These are phyloP conservation scores for Boletellus dicymbophilus DNA, from an alignment of 1,284 basidiomycete species.

Conservation along the genomic window DNA sequence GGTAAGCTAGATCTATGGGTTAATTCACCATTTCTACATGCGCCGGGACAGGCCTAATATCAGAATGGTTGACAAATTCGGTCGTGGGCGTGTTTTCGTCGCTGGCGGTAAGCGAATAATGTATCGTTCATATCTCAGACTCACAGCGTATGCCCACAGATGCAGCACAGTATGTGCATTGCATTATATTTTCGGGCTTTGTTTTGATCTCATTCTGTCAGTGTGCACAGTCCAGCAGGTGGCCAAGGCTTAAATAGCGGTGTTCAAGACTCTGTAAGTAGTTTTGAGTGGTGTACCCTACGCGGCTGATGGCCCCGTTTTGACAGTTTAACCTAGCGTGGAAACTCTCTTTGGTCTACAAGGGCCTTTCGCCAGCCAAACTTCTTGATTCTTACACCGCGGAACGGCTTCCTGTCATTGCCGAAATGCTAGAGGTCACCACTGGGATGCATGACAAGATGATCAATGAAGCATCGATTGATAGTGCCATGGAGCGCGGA, in stretches of 20 bases:
- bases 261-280: conserved; percentile 41
- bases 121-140: background rate
- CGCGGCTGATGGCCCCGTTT: background rate
- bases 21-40: background rate
- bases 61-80: conserved; percentile 33
- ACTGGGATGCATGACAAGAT: conserved; percentile 8
- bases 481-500: conserved; percentile 8
- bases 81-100: conserved; percentile 33
- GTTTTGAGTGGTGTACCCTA: background rate
- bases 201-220: background rate
- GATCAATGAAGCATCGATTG: background rate
- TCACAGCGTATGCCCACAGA: background rate
- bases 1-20: conserved; percentile 15
- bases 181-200: background rate
- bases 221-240: conserved; percentile 4
- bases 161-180: background rate
- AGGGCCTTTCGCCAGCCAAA: conserved; percentile 29
- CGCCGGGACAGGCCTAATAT: conserved; percentile 28
- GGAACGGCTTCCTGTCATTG: conserved; percentile 41
- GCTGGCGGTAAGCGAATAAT: conserved; percentile 34
- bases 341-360: conserved; percentile 42
- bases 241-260: conserved; percentile 45
- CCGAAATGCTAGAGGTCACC: conserved; percentile 36
- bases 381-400: conserved; percentile 37
- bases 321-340: conserved; percentile 41